These are phyloP conservation scores for Annulohypoxylon bovei DNA, from an alignment of 495 filamentous ascomycete species.

Conservation along the genomic window DNA sequence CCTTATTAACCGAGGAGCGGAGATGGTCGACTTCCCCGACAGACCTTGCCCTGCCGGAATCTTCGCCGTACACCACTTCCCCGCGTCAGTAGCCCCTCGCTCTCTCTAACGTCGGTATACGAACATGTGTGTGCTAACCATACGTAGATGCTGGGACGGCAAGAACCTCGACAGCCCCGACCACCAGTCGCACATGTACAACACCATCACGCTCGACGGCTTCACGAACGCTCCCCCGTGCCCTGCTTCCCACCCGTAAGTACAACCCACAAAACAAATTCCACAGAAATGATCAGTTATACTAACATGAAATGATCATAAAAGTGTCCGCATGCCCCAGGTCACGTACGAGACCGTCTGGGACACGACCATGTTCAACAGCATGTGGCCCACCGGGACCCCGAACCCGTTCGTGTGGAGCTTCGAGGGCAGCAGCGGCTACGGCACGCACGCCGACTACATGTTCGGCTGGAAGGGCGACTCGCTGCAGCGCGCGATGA, in stretches of 20 bases:
- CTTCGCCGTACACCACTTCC: conserved; percentile 64
- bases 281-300: not conserved
- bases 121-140: conserved; percentile 31
- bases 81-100: conserved; percentile 49
- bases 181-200: conserved; percentile 65
- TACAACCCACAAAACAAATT: not conserved
- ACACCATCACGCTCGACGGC: conserved; percentile 51
- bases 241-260: conserved; percentile 59
- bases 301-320: not conserved
- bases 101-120: not conserved
- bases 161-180: conserved; percentile 67
- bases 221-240: conserved; percentile 57
- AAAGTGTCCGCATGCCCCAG: conserved; percentile 48
- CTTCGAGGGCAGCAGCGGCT: conserved; percentile 56
- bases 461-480: conserved; percentile 61
- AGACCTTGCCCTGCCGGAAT: conserved; percentile 58
- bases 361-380: conserved; percentile 60
- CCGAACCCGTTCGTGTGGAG: conserved; percentile 60
- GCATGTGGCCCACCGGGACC: conserved; percentile 57
- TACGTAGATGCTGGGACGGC: conserved; percentile 63
- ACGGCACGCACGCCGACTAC: conserved; percentile 56
- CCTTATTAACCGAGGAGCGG: conserved; percentile 53
- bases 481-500: conserved; percentile 57
- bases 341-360: conserved; percentile 63
- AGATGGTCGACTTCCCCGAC: conserved; percentile 59